Percentiles rank a stretch among this genome's conserved stretches.
These are phyloP conservation scores for Pythium brassicae DNA, from an alignment of 352 stramenopile genomes.

Conservation along the genomic window DNA sequence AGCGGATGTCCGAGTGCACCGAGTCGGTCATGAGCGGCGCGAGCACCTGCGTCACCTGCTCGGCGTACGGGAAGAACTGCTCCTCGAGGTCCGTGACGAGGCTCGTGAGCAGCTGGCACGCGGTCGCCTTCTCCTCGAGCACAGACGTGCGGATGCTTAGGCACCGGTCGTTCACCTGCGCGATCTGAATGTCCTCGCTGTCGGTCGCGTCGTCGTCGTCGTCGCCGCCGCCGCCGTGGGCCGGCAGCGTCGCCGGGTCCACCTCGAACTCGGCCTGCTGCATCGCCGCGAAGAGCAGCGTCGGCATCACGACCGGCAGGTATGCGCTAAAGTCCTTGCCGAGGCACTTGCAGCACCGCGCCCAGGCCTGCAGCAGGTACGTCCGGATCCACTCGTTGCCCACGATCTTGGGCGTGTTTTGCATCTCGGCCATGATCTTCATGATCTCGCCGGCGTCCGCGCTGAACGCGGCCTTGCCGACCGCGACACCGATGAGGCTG, in stretches of 20 bases:
- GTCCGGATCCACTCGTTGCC: conserved; percentile 81
- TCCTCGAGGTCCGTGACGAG: conserved; percentile 80
- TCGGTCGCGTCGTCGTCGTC: conserved; percentile 51
- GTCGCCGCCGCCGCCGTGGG: conserved; percentile 36
- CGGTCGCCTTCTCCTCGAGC: conserved; percentile 80
- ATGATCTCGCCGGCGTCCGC: conserved; percentile 68
- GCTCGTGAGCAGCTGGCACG: conserved; percentile 69
- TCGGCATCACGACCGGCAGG: conserved; percentile 77
- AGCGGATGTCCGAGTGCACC: conserved; percentile 80
- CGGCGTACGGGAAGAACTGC: conserved; percentile 82
- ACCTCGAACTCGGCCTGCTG: conserved; percentile 86
- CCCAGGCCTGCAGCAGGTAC: conserved; percentile 80
- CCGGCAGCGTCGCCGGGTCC: conserved; percentile 44
- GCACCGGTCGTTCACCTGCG: conserved; percentile 79
- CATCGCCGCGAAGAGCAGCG: conserved; percentile 65
- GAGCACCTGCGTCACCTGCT: conserved; percentile 82
- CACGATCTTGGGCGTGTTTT: conserved; percentile 72
- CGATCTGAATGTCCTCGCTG: conserved; percentile 78
- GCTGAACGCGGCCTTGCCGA: conserved; percentile 71
- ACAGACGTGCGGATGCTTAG: conserved; percentile 80
- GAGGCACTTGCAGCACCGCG: conserved; percentile 70
- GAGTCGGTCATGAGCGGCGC: conserved; percentile 79
- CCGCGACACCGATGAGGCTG: conserved; percentile 71
- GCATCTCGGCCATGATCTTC: conserved; percentile 84
- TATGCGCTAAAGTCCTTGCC: conserved; percentile 77